Evolutionary conservation across 192 early-diverging fungal species (phyloP).

Genomic region (Obelidium mucronatum): DNA sequence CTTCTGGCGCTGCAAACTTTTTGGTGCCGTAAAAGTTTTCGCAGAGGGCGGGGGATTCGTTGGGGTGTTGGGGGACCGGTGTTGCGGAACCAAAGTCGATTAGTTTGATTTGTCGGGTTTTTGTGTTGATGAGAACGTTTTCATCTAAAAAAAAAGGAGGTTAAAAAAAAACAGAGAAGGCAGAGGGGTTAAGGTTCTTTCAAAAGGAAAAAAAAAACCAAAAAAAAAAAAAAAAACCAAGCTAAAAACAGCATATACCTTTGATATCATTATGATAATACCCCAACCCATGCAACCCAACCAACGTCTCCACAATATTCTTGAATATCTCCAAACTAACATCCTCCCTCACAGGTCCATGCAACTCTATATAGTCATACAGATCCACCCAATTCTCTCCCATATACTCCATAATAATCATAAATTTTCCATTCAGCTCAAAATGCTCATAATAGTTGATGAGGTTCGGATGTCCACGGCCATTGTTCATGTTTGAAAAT

Average conservation of each 20-base stretch:
- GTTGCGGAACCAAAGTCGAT: constrained; percentile 66
- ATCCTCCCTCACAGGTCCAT: constrained; percentile 53
- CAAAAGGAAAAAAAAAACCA: constrained; percentile 1
- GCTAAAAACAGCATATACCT: constrained; percentile 43
- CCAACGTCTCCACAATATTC: constrained; percentile 48
- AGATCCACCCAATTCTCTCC: constrained; percentile 64
- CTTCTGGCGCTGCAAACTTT: constrained; percentile 67
- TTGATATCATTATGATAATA: constrained; percentile 67
- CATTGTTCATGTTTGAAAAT: constrained; percentile 28
- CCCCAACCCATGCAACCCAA: constrained; percentile 44
- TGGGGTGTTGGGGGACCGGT: constrained; percentile 13
- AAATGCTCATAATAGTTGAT: constrained; percentile 56
- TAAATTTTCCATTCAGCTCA: constrained; percentile 45
- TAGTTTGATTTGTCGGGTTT: constrained; percentile 56
- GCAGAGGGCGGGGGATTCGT: constrained; percentile 32
- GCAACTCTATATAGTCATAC: constrained; percentile 61
- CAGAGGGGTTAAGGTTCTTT: constrained; percentile 4
- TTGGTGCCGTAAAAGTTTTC: constrained; percentile 62
- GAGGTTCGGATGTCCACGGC: constrained; percentile 32
- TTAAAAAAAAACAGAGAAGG: constrained; percentile 14
- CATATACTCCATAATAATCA: constrained; percentile 66
- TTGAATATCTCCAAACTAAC: constrained; percentile 50
- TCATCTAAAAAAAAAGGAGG: constrained; percentile 52
- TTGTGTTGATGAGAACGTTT: constrained; percentile 61
- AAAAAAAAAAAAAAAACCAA: constrained; percentile 30